Base-by-base conservation (phyloP, 129 eudicot species). In the Mikania micrantha region DNA sequence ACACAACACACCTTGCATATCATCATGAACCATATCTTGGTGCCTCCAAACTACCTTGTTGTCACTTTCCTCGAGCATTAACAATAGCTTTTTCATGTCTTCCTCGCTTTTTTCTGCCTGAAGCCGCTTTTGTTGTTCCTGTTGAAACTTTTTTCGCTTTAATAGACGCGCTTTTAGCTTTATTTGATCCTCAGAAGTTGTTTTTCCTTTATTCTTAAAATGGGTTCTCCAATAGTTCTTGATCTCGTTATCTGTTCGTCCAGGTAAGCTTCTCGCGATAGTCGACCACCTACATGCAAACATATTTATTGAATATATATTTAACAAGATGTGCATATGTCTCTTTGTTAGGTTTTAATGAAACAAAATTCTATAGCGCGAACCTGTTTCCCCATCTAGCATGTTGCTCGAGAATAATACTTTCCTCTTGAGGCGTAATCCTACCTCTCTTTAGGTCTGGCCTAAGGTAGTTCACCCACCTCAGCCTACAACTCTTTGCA, bases 381-480 rank as follows among this genome's bases (percentile, higher is more conserved):
- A 72, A 90, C 97, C 97, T 85, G 62, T 91, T 91, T 17, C 97
- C 97, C 96, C 96, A 91, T 66, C 75, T 81, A 81, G 87, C 85
- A 82, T 91, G 97, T 20, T 85, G 80, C 61, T 88, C 94, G n/a
- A 85, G 57, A 28, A 91, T 88, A 16, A 85, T 66, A 19, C 64
- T 78, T 50, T 91, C 96, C 67, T 88, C 98, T 62, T 81, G 70
- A 42, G 95, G 96, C 5, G 98, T 91, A 19, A 91, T 91, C 82
- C 81, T 85, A 2, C 98, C 94, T 72, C 94, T 88, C 84, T 91
- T 91, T 4, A 91, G 79, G 67, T 88, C 96, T 19, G 98, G 98
- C 71, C 96, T 83, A 35, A 88, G 79, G 82, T 88, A 91, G 72
- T 91, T 91, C 73, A 91, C 98, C 98, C 97, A 91, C 64, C 97